Evolutionary conservation across 2,329 filamentous ascomycete genomes (phyloP).

Genomic region (Hirsutella thompsonii): DNA sequence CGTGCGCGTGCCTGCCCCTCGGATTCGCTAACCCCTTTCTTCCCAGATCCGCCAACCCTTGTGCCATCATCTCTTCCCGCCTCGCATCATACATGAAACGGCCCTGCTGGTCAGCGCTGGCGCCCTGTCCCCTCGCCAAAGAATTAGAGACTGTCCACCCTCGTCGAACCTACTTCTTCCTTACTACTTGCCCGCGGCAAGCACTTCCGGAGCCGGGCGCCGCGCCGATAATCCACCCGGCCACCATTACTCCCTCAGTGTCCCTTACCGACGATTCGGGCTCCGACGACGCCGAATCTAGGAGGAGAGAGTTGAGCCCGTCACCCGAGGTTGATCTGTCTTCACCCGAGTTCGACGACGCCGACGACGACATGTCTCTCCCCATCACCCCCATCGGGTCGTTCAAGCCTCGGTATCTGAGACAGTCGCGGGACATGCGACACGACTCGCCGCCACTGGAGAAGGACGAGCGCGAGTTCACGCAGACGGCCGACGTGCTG

Average conservation of each 20-base stretch:
- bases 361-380: conserved; percentile 44
- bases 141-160: conserved; percentile 87
- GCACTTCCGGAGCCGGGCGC: conserved; percentile 49
- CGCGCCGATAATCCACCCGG: conserved; percentile 12
- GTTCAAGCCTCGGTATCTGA: conserved; percentile 38
- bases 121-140: conserved; percentile 82
- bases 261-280: conserved; percentile 39
- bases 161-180: conserved; percentile 89
- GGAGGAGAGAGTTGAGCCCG: conserved; percentile 63
- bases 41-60: conserved; percentile 81
- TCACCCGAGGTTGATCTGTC: conserved; percentile 91
- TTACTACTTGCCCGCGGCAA: conserved; percentile 78
- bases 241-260: conserved; percentile 72
- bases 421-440: conserved; percentile 31
- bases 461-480: conserved; percentile 93
- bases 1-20: conserved; percentile 3
- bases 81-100: conserved; percentile 84
- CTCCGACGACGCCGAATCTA: conserved; percentile 61
- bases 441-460: conserved; percentile 82
- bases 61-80: conserved; percentile 87
- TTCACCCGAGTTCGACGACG: conserved; percentile 71
- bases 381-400: conserved; percentile 51
- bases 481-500: conserved; percentile 81
- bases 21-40: conserved; percentile 14
- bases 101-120: conserved; percentile 60